Base-by-base conservation (phyloP, 139 green algal species). In the Haematococcus sp. region DNA sequence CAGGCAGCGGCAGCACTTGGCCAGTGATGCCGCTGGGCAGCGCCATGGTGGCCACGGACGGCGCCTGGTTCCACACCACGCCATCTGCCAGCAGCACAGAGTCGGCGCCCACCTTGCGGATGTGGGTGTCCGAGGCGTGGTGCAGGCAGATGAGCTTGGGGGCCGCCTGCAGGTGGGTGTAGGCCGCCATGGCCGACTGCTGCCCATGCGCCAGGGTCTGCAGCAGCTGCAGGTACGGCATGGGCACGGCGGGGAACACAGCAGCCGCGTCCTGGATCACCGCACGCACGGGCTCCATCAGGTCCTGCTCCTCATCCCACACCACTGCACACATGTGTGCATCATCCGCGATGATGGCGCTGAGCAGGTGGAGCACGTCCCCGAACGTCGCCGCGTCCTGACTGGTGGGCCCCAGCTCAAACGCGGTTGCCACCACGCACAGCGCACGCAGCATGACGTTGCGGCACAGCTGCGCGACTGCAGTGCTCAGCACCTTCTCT, bases 171-270 rank as follows among this genome's bases (percentile, higher is more conserved):
- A 93, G 74, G 74, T 87, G 92, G 40, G 51, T 67, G 49, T 87
- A 87, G 20, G 83, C 83, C 4, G 70, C 63, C 30, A 58, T 54
- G 17, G 74, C 78, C 17, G 82, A 75, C 0, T 66, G 79, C 34
- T 35, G 44, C 2, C 73, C 71, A 34, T 52, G 30, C 2, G 60
- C 30, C 4, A 83, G 69, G 32, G 74, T 71, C 4, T 73, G 63
- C n/a, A 89, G 71, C 77, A 91, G 71, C 70, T 74, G 71, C 76
- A 92, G 64, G 30, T 88, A 71, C 16, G 73, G 84, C 15, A 61
- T 31, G 0, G 76, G 78, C 27, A 85, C 58, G 5, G 87, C 87
- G 13, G 87, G 87, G 66, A 87, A 93, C 28, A 91, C 72, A 9
- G 28, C 58, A n/a, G 68, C 73, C 15, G 85, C 46, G 13, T 84